These are phyloP conservation scores for Boletus fagicola DNA, from an alignment of 768 basidiomycete species.

Conservation along the genomic window DNA sequence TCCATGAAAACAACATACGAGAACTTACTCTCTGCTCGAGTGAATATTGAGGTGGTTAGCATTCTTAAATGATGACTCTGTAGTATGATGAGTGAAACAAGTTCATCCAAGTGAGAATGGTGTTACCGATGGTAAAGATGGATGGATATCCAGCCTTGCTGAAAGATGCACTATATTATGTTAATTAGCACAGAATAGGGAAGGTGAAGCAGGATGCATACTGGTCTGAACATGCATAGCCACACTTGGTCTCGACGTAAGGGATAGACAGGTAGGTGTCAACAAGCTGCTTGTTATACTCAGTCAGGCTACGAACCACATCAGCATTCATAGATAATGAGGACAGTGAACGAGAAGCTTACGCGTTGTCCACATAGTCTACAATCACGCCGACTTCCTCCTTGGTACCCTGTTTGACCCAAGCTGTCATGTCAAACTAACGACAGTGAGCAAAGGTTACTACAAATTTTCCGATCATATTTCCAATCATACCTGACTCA, in stretches of 20 bases:
- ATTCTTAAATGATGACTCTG: slow-evolving; percentile 70
- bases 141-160: slow-evolving; percentile 81
- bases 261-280: slow-evolving; percentile 82
- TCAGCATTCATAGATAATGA: slow-evolving; percentile 4
- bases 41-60: slow-evolving; percentile 79
- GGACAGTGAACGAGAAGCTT: slow-evolving; percentile 30
- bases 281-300: slow-evolving; percentile 74
- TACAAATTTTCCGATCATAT: neutral
- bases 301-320: slow-evolving; percentile 56
- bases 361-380: slow-evolving; percentile 74
- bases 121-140: slow-evolving; percentile 68
- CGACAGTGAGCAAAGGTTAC: slow-evolving; percentile 28
- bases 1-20: slow-evolving; percentile 40
- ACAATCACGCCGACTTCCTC: slow-evolving; percentile 84
- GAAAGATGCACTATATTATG: slow-evolving; percentile 65
- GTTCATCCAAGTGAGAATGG: neutral
- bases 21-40: slow-evolving; percentile 69
- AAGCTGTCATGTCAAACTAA: slow-evolving; percentile 91
- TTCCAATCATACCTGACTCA: slow-evolving; percentile 30
- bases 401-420: slow-evolving; percentile 79
- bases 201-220: slow-evolving; percentile 37
- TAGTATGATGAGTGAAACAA: neutral
- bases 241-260: slow-evolving; percentile 80
- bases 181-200: slow-evolving; percentile 24
- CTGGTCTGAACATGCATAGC: slow-evolving; percentile 95